Base-by-base conservation (phyloP, 2,329 filamentous ascomycete genomes). In the Cordyceps cicadae region DNA sequence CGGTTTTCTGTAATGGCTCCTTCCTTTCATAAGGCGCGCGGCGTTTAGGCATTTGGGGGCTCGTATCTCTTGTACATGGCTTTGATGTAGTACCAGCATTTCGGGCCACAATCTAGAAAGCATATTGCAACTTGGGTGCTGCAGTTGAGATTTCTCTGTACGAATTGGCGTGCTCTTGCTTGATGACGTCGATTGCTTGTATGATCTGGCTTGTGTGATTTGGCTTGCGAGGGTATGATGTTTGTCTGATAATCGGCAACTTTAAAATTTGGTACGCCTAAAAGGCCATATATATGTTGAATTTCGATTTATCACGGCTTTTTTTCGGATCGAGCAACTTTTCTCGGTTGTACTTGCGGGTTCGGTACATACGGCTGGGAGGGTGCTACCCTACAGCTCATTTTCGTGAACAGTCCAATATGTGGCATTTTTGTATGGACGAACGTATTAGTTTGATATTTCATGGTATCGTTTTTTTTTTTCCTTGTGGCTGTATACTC, bases 61-160 rank as follows among this genome's bases (percentile, higher is more conserved):
- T 29, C 52, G 37, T 61, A 54, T 61, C 46, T 56, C 39, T 54
- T 61, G 53, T 61, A 61, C 59, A 61, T 53, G 54, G 53, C 59
- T 61, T 56, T 60, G 39, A 52, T 61, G 59, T 61, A 61, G 48
- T 61, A 61, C 49, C 17, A 53, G 59, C 49, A 49, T 61, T 61
- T 52, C n/a, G 46, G 53, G 56, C 49, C 56, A 59, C 48, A 59
- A 59, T 59, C 56, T 59, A 59, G 56, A 59, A 59, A 53, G 56
- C 56, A 52, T 59, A 59, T 53, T 53, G 53, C 56, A 59, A 53
- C 26, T 46, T 53, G 6, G 50, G 45, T 34, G 39, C 37, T 19
- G 52, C 50, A 52, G 7, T 37, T 19, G 45, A 48, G 11, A 48
- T 24, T 46, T 19, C 19, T 19, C 9, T 21, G 6, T 21, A 9